Evolutionary conservation across 306 rosid species (phyloP), one percentile per base, ranked within the genome.

Genomic region (Mucuna pruriens): DNA sequence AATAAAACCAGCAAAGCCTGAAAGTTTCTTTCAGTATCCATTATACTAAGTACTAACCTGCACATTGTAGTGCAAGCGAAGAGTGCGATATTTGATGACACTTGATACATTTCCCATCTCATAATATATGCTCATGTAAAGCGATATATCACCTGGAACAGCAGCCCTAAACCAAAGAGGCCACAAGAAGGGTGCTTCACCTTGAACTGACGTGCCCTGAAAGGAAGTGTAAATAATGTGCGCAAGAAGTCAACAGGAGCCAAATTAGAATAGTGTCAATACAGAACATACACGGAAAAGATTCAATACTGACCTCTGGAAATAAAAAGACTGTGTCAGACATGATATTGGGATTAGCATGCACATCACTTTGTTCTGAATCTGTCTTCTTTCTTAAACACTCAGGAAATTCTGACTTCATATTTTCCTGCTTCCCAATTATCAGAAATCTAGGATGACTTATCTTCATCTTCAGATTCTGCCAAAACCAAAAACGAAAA

Each of bases 91-190:
- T 88, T 76, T 96, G 84, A 96, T 90, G 85, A 85, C 54, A 72
- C 91, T 84, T 62, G 97, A 88, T 84, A 63, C 69, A 79, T 92
- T 97, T 79, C 65, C 94, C 85, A 92, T 90, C 89, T 96, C 99
- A 78, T 96, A 96, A 85, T 96, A 96, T 88, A 96, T 85, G 88
- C 94, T 86, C 57, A 93, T 75, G 77, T 86, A 82, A 84, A 96
- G 85, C 72, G 94, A 89, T 76, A 90, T 85, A 83, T 92, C 80
- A 83, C 99, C 99, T 36, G 98, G 92, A 86, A 84, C 87, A 78
- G 99, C 98, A 75, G 98, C 98, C 76, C 98, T 87, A 85, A 93
- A 85, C 99, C 98, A 96, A 86, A 96, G 97, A 82, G 99, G 98
- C 97, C 97, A 96, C 83, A 81, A 76, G 63, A 92, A 87, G 49